Evolutionary conservation across 164 flowering plant genomes (phyloP).

Genomic region (Annona cherimola): DNA sequence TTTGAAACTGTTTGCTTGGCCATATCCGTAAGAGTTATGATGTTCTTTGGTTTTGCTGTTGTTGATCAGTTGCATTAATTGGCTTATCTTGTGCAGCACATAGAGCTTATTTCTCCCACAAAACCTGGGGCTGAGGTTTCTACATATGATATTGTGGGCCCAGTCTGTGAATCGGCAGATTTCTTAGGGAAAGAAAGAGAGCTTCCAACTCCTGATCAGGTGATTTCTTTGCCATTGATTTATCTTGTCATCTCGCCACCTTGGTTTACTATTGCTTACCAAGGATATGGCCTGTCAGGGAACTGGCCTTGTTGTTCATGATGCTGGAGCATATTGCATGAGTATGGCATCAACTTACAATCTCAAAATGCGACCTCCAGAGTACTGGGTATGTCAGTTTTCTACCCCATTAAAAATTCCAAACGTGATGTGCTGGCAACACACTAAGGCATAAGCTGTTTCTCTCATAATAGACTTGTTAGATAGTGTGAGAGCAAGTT

Average conservation of each 20-base stretch:
- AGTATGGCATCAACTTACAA: constrained; percentile 99
- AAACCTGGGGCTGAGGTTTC: constrained; percentile 54
- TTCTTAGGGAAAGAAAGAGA: constrained; percentile 95
- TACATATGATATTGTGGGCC: constrained; percentile 95
- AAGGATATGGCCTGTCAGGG: constrained; percentile 49
- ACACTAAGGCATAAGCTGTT: background rate
- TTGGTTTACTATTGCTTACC: constrained; percentile 6
- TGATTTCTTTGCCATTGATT: constrained; percentile 10
- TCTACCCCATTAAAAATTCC: background rate
- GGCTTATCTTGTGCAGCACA: constrained; percentile 53
- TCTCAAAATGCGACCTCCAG: constrained; percentile 99
- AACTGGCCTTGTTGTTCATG: constrained; percentile 92
- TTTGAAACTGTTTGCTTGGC: background rate
- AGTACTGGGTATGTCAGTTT: constrained; percentile 71
- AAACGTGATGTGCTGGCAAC: background rate
- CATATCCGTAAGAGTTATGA: background rate
- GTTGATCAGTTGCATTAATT: constrained; percentile 1
- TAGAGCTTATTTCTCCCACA: constrained; percentile 84
- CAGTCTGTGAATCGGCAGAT: constrained; percentile 97
- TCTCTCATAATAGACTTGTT: background rate
- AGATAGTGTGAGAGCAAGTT: background rate
- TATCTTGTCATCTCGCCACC: background rate
- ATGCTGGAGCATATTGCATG: constrained; percentile 99
- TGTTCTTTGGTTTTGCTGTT: background rate
- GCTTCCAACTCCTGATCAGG: constrained; percentile 83